Conservation (phyloP, 2,329 filamentous ascomycete genomes). For the Epichloe brachyelytri region DNA sequence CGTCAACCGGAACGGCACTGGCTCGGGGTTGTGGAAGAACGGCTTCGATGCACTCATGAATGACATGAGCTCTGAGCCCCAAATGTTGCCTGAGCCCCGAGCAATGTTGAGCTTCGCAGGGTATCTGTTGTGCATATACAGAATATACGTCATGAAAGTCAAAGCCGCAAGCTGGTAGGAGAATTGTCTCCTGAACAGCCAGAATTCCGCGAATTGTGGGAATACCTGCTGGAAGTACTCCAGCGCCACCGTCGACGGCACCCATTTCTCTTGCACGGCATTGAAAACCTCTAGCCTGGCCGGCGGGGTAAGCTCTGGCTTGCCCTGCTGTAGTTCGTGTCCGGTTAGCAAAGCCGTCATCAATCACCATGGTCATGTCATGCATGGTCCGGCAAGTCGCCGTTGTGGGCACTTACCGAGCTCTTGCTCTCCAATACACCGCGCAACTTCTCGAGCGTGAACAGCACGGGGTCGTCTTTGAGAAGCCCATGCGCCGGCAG, state of each 20-base stretch:
- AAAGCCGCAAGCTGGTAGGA: conserved; percentile 89
- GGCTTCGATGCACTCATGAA: conserved; percentile 75
- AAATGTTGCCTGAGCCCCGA: conserved; percentile 78
- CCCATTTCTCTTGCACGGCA: conserved; percentile 88
- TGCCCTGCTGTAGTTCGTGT: conserved; percentile 35
- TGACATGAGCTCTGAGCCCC: conserved; percentile 89
- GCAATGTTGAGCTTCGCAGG: conserved; percentile 93
- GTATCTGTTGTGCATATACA: conserved; percentile 93
- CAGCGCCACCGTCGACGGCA: conserved; percentile 67
- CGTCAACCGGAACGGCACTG: conserved; percentile 92
- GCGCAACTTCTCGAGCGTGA: conserved; percentile 88
- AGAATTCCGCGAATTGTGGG: conserved; percentile 85
- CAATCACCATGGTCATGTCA: neutral
- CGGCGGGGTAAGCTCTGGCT: conserved; percentile 54
- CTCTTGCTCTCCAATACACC: conserved; percentile 58
- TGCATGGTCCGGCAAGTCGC: no score
- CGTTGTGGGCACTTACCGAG: conserved; percentile 28
- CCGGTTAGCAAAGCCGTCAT: neutral
- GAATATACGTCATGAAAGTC: conserved; percentile 97
- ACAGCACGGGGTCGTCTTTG: conserved; percentile 91
- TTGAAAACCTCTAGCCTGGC: conserved; percentile 85
- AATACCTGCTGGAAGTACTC: conserved; percentile 85
- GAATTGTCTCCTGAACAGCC: conserved; percentile 95
- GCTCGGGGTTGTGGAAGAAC: conserved; percentile 87
- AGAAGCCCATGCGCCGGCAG: conserved; percentile 72